Percentiles rank a stretch among this genome's conserved stretches.
These are phyloP conservation scores for Tolypocladium sp. DNA, from an alignment of 2,329 filamentous ascomycete genomes.

Conservation along the genomic window DNA sequence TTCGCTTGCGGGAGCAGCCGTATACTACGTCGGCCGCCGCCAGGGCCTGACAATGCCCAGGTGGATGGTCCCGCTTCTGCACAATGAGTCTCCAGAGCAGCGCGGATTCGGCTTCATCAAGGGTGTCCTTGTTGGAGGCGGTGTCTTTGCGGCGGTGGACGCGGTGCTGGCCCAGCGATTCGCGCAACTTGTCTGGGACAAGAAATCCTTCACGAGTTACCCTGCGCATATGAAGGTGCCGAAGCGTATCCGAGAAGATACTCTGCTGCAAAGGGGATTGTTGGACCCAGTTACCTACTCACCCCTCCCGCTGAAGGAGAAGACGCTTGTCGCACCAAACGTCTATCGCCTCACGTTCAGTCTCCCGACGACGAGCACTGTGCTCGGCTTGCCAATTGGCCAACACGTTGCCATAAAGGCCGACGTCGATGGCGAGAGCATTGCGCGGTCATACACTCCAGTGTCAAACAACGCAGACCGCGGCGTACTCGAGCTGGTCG, in stretches of 20 bases:
- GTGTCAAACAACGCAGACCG: constrained; percentile 39
- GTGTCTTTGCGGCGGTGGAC: constrained; percentile 20
- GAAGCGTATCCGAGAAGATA: constrained; percentile 25
- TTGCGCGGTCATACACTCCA: constrained; percentile 46
- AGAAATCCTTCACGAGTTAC: constrained; percentile 20
- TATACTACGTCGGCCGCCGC: constrained; percentile 10
- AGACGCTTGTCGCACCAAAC: constrained; percentile 29
- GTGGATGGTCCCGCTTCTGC: neutral
- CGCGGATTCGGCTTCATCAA: constrained; percentile 23
- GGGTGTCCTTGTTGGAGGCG: constrained; percentile 26
- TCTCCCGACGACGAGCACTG: constrained; percentile 31
- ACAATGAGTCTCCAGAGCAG: constrained; percentile 1
- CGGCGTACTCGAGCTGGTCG: constrained; percentile 39
- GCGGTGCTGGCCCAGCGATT: constrained; percentile 12
- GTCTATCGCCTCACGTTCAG: constrained; percentile 38
- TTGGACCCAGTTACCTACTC: constrained; percentile 40
- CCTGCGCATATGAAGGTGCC: constrained; percentile 29
- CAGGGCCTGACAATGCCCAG: neutral
- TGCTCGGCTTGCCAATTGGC: constrained; percentile 46
- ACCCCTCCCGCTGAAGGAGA: constrained; percentile 32
- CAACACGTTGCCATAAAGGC: constrained; percentile 47
- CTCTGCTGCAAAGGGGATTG: constrained; percentile 33
- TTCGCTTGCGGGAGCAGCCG: constrained; percentile 9
- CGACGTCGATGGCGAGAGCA: constrained; percentile 31
- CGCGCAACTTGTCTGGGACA: neutral